Evolutionary conservation across 352 stramenopile genomes (phyloP), one percentile per base, ranked within the genome.

Genomic region (Phytophthora cactorum): DNA sequence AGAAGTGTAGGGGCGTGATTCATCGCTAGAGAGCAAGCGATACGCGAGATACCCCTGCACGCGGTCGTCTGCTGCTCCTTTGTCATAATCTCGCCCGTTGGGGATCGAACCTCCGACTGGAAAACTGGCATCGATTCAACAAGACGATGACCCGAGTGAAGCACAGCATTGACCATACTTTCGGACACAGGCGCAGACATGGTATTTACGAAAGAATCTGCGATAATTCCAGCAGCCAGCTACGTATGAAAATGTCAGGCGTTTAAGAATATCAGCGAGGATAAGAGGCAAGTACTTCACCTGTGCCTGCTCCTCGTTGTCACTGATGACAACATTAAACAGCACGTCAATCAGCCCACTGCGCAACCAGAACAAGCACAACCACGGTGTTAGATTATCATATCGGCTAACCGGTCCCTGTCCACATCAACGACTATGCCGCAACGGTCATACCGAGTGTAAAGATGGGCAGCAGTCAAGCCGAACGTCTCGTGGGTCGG

Each of bases 191-290:
- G 51, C 3, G 62, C 43, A 1, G 68, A 64, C 17, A 57, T 53
- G 36, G 61, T 79, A 53, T 53, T 77, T 29, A 77, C 67, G n/a
- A 91, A 84, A 3, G 72, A 82, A 59, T 93, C 86, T 8, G 83
- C 68, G 3, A 91, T 53, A 53, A 93, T 89, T 34, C 78, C 79
- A 47, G 78, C 77, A 38, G 82, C 80, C 15, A 90, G 45, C 86
- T 93, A 59, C 31, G 32, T 15, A 52, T 39, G 53, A 17, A 50
- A 70, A 43, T 25, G 41, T 59, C 25, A 67, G 27, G 22, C 41
- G 53, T 12, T 47, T 45, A 15, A 15, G n/a, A 38, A 25, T 38
- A 28, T 27, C 4, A 43, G 22, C 29, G 45, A 3, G 12, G 14
- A 51, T 34, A 55, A 15, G 14, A 32, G 22, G 11, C 27, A 50